A percentile compares a stretch with the other conserved stretches of the same genome.
Conservation (phyloP, 345 rosid genomes). For the Eutrema yunnanense region DNA sequence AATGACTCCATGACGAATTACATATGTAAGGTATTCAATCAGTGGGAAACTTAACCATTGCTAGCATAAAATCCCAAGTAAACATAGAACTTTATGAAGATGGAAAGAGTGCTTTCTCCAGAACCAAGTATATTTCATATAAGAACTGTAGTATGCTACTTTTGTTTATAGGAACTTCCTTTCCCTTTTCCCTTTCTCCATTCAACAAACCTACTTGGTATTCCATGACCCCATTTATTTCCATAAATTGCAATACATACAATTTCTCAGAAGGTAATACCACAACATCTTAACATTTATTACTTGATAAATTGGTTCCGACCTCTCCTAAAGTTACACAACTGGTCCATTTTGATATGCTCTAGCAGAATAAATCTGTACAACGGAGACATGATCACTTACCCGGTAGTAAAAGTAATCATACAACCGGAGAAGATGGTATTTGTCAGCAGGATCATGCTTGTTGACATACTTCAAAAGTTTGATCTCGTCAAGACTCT, state of each 20-base stretch:
- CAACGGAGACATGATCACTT: conserved; percentile 28
- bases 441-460: conserved; percentile 97
- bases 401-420: conserved; percentile 97
- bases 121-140: background rate
- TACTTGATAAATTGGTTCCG: background rate
- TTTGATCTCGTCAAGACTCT: conserved; percentile 98
- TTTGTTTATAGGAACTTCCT: background rate
- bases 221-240: background rate
- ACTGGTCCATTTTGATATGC: background rate
- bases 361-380: background rate
- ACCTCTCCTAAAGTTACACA: background rate
- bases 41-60: background rate
- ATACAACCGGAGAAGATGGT: conserved; percentile 92
- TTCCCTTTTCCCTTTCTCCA: background rate
- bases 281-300: background rate
- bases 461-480: conserved; percentile 96
- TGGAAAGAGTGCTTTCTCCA: background rate
- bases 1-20: background rate
- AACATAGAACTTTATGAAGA: background rate
- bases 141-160: background rate
- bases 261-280: background rate
- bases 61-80: background rate
- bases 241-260: background rate
- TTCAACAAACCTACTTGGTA: background rate
- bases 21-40: background rate